Base-by-base conservation (phyloP, 2,329 filamentous ascomycete genomes). In the Rachicladosporium sp. region DNA sequence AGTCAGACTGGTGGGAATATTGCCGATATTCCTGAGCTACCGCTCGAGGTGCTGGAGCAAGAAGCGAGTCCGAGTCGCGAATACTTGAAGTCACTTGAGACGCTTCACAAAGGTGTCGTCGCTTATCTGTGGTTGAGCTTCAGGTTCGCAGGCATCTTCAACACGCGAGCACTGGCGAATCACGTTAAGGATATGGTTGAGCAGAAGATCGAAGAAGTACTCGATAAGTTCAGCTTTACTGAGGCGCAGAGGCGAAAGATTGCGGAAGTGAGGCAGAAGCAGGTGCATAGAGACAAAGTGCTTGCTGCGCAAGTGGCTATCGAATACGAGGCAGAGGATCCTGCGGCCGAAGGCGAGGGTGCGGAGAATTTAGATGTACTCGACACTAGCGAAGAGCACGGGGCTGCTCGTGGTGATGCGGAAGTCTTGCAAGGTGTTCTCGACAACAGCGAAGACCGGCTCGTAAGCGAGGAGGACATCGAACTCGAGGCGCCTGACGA, bases 101-200 rank as follows among this genome's bases (percentile, higher is more conserved):
- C 66, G 3, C 69, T 98, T 10, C 91, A 98, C 64, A 83, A 84
- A 52, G 70, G 76, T 19, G 66, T 98, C 30, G 85, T 89, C 33
- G 66, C 88, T 35, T 98, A 96, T 56, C 70, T 93, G 2, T 98
- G 91, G 91, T 69, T 98, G 10, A 89, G 83, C 50, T 96, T 89
- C 61, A 80, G 89, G 5, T 93, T 89, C 59, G 70, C 77, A 3
- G 83, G 84, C 36, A 71, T 93, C 36, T 93, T 95, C 59, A 73
- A 67, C 4, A 83, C 80, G 47, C 76, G 89, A 50, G 67, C 68
- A 1, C 68, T 94, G 33, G 87, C 85, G 1, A 80, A 83, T 47
- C 78, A 94, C 55, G 76, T 85, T 36, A 93, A 94, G 55, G 61
- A 64, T 5, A 58, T 93, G 36, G 78, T 88, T 2, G 88, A 95